These are phyloP conservation scores for Parascedosporium putredinis DNA, from an alignment of 2,329 filamentous ascomycete genomes.

Conservation along the genomic window DNA sequence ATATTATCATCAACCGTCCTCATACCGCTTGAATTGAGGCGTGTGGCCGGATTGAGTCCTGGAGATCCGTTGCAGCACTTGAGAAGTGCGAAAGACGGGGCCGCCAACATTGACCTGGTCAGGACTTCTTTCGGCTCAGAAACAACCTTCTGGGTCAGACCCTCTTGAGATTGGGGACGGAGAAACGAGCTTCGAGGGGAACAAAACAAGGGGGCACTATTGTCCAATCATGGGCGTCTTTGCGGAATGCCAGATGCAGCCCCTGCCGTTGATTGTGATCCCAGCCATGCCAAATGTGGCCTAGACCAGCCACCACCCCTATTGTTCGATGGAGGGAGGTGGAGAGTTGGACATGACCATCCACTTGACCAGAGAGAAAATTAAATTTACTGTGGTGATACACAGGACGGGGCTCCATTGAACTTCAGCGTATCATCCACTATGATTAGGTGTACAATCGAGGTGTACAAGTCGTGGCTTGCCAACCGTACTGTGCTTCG, in stretches of 20 bases:
- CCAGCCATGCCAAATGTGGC: background rate
- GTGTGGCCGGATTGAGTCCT: no score
- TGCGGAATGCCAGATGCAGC: background rate
- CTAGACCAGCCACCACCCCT: slow-evolving; percentile 6
- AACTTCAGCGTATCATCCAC: no score
- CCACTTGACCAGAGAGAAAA: background rate
- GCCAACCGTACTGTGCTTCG: no score
- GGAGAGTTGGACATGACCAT: background rate
- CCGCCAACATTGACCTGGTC: no score
- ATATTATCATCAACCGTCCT: no score
- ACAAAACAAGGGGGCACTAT: background rate
- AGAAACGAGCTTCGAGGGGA: background rate
- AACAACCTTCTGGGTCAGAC: background rate
- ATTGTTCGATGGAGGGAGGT: no score
- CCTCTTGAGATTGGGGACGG: background rate
- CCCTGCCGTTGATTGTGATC: background rate
- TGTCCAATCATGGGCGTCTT: slow-evolving; percentile 1
- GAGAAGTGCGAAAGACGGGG: no score
- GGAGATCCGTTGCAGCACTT: no score
- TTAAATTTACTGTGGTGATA: background rate
- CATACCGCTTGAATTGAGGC: no score
- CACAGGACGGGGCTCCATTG: background rate
- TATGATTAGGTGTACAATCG: no score
- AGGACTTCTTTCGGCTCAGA: background rate
- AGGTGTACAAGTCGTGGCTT: no score